Base-by-base conservation (phyloP, 305 asterid species). In the Striga hermonthica region DNA sequence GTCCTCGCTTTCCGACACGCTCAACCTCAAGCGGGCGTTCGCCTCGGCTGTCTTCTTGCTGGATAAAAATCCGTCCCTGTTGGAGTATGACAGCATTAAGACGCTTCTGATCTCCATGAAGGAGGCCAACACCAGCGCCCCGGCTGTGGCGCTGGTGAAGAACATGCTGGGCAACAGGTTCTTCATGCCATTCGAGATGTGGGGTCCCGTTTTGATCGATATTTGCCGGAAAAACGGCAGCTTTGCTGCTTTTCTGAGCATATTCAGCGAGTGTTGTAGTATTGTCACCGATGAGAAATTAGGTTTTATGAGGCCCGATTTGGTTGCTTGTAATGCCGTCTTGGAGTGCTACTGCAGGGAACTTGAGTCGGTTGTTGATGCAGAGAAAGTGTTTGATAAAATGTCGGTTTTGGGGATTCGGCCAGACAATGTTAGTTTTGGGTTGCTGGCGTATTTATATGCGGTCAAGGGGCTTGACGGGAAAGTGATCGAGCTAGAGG, bases 261-360 rank as follows among this genome's bases (percentile, higher is more conserved):
- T 90, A 64, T 93, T 90, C 50, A 79, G 79, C 48, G 95, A 93
- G 84, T 73, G 75, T 78, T 88, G 92, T 76, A 81, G 90, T 81
- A 36, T 90, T 78, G 83, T 72, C 74, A 37, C 83, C 48, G 95
- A 86, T 69, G 98, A 93, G 69, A 84, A 86, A 78, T 45, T 93
- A 63, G 72, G 70, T 56, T 77, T 71, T 60, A 77, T 90, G 94
- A 87, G 58, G 69, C 99, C 97, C 36, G 83, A 83, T 78, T 74
- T 93, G 81, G 72, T 56, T 68, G 93, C 91, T 40, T 90, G 96
- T 72, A 93, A 90, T 82, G 92, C 95, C 75, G 97, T 88, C 4
- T 69, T 92, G 65, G 89, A 93, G 58, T 85, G 79, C 73, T 88
- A 83, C 63, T 93, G 96, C 64, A 71, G 80, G 5, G 96, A 86